Evolutionary conservation across 2,329 filamentous ascomycete species (phyloP).

Genomic region (Dendryphion nanum): DNA sequence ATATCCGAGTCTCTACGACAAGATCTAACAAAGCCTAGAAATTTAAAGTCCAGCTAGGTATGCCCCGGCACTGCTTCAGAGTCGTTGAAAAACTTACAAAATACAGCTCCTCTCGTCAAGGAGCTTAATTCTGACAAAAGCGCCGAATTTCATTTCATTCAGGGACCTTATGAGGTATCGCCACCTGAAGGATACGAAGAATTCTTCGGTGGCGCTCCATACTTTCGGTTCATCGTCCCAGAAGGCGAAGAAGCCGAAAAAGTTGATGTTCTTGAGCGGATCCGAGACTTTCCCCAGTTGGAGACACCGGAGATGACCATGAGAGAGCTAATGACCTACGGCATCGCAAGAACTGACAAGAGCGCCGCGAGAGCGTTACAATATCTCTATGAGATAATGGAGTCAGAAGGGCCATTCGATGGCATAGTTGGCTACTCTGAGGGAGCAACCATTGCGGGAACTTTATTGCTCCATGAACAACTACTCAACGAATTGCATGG

Average conservation of each 20-base stretch:
- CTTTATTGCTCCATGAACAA: slow-evolving; percentile 34
- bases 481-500: slow-evolving; percentile 1
- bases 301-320: slow-evolving; percentile 55
- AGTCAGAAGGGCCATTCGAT: slow-evolving; percentile 11
- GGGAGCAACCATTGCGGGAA: slow-evolving; percentile 8
- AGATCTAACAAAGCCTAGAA: slow-evolving; percentile 40
- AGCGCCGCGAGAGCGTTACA: slow-evolving; percentile 2
- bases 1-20: neutral
- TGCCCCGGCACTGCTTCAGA: no score
- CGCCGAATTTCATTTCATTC: slow-evolving; percentile 44
- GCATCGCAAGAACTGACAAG: slow-evolving; percentile 27
- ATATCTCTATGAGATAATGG: slow-evolving; percentile 6
- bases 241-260: slow-evolving; percentile 22
- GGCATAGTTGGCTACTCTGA: slow-evolving; percentile 12
- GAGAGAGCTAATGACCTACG: slow-evolving; percentile 46
- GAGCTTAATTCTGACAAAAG: slow-evolving; percentile 48
- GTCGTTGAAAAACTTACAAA: no score
- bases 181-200: slow-evolving; percentile 57
- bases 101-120: slow-evolving; percentile 49
- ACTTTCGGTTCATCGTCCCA: slow-evolving; percentile 57
- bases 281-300: slow-evolving; percentile 53
- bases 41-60: slow-evolving; percentile 57
- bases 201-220: slow-evolving; percentile 57
- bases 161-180: slow-evolving; percentile 51
- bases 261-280: slow-evolving; percentile 50